Base-by-base conservation (phyloP, 2,329 filamentous ascomycete genomes). In the Xylariaceae sp. region DNA sequence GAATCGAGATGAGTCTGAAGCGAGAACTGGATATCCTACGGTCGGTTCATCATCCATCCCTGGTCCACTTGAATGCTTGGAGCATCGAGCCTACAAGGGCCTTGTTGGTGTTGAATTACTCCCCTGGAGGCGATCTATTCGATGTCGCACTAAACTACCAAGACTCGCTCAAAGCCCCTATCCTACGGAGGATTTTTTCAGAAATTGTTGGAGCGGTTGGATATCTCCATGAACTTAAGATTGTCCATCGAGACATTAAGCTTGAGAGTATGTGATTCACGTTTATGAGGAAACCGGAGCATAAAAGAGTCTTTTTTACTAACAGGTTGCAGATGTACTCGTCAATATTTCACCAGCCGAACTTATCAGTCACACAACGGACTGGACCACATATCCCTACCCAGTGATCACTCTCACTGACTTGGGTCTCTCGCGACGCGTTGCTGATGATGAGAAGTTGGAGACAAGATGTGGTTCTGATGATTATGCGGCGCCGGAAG, bases 231-330 rank as follows among this genome's bases (percentile, higher is more conserved):
- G 79, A 84, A 56, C 80, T 89, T 68, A 87, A 85, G 66, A 96
- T 99, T 71, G 93, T 97, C 56, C 94, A 99, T 73, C 86, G 94
- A 61, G 94, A 99, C 74, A 95, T 99, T 75, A 99, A 99, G 77
- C 86, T 99, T 60, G 94, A 99, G 80, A 83, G 90, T 94, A 82
- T 76, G 87, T 80, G 51, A 62, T 61, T 66, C 51, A 39, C 37
- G 37, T 51, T 17, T 35, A n/a, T 52, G 10, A 10, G 56, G 50
- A 57, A 18, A 18, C 17, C 17, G 17, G 17, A 18, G 17, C 17
- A 18, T 18, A 18, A 18, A 18, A 18, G 17, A 18, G 17, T 8
- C 50, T 4, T 45, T 45, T 55, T 51, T 51, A 30, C 63, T 62
- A 59, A 62, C 42, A 30, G n/a, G 17, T 34, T 8, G 30, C 70